Evolutionary conservation across 225 moss, liverwort and hornwort genomes (phyloP).

Genomic region (Anthoceros angustus): DNA sequence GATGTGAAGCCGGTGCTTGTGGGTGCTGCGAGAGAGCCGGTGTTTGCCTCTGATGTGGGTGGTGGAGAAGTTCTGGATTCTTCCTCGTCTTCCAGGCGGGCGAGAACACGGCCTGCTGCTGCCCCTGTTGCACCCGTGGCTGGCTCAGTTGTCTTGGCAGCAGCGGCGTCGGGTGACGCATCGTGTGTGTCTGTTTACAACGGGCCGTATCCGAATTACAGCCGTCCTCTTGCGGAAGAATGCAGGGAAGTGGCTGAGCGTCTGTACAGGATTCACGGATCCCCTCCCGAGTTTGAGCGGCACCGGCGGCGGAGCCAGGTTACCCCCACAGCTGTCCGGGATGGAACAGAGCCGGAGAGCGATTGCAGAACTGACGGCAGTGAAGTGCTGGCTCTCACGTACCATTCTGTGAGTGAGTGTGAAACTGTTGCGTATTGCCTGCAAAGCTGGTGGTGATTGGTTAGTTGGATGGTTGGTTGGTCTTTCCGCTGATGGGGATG

Average conservation of each 20-base stretch:
- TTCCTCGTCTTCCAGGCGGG: background rate
- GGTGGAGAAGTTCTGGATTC: slow-evolving; percentile 14
- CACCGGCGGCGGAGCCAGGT: background rate
- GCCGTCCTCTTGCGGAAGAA: slow-evolving; percentile 60
- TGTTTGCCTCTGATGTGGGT: slow-evolving; percentile 9
- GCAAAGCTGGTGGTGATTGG: no score
- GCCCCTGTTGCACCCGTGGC: background rate
- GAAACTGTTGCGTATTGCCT: no score
- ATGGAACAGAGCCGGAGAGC: slow-evolving; percentile 19
- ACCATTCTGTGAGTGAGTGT: background rate
- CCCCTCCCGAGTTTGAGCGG: slow-evolving; percentile 19
- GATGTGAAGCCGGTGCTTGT: background rate
- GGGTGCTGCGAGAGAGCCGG: background rate
- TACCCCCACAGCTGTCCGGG: slow-evolving; percentile 23
- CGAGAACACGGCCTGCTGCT: background rate
- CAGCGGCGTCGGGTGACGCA: slow-evolving; percentile 15
- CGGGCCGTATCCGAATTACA: slow-evolving; percentile 51
- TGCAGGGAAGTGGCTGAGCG: slow-evolving; percentile 53
- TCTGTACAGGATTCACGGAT: slow-evolving; percentile 22
- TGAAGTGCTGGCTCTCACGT: background rate
- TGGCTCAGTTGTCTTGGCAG: slow-evolving; percentile 17
- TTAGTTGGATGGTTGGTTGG: no score
- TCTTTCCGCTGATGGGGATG: no score
- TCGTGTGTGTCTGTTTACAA: slow-evolving; percentile 27
- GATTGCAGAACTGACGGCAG: slow-evolving; percentile 12